phyloP scores from a whole-genome alignment of 2,329 filamentous ascomycete species.

The Talaromyces sp. region DNA sequence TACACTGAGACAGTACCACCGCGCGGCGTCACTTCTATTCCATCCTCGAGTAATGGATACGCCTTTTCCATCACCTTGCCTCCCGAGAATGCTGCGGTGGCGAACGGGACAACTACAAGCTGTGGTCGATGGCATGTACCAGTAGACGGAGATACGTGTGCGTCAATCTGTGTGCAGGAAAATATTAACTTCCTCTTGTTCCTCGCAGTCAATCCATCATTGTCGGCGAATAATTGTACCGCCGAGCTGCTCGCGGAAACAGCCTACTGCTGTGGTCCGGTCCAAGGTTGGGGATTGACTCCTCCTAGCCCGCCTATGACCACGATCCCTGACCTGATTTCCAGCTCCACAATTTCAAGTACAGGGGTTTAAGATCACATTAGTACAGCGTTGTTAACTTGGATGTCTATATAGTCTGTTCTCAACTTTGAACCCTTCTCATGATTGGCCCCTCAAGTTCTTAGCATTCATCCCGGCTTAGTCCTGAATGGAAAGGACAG shows the following conservation, averaged over 20 bases:
- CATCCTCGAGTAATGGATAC: conserved; percentile 12
- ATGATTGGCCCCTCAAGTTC: too few species aligned
- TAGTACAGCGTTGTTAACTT: too few species aligned
- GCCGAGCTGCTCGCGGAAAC: conserved; percentile 14
- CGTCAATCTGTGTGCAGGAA: conserved; percentile 21
- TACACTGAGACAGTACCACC: neutral
- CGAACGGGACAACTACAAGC: neutral
- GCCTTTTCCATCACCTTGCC: neutral
- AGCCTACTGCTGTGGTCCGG: conserved; percentile 22
- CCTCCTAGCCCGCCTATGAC: neutral
- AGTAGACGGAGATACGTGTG: conserved; percentile 21
- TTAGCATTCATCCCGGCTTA: too few species aligned
- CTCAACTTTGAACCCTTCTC: too few species aligned
- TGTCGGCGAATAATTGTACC: conserved; percentile 17
- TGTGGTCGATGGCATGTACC: conserved; percentile 20
- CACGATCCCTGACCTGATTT: neutral
- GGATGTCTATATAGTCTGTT: too few species aligned
- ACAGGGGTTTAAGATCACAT: too few species aligned
- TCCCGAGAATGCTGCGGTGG: conserved; percentile 21
- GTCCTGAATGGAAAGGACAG: too few species aligned
- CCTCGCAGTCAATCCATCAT: conserved; percentile 22
- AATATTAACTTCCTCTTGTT: conserved; percentile 20
- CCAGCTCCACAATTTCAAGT: neutral
- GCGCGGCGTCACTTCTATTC: neutral
- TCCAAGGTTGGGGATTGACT: neutral